Evolutionary conservation across 2,329 filamentous ascomycete genomes (phyloP).

Genomic region (Domatiomyces globalis): DNA sequence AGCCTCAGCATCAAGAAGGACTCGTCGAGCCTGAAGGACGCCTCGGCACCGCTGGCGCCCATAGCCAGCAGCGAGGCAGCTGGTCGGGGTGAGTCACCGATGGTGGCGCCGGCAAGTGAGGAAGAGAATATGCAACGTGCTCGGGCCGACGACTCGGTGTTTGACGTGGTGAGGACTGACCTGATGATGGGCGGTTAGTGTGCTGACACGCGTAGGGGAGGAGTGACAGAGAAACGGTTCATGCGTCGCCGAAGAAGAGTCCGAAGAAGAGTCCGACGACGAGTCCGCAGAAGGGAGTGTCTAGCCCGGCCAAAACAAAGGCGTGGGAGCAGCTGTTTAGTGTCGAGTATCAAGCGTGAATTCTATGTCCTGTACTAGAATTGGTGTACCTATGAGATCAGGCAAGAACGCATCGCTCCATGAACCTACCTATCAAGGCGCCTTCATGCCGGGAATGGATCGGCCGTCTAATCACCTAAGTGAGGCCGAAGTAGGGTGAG

Average conservation of each 20-base stretch:
- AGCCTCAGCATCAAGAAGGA: constrained; percentile 28
- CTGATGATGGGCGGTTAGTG: constrained; percentile 30
- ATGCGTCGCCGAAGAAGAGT: too few species aligned
- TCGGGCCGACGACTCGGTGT: constrained; percentile 28
- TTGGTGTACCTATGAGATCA: too few species aligned
- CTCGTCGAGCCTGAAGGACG: constrained; percentile 7
- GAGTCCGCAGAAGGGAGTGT: neutral
- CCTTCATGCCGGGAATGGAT: too few species aligned
- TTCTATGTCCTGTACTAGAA: neutral
- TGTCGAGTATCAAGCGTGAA: neutral
- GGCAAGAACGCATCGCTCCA: too few species aligned
- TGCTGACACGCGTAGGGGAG: neutral
- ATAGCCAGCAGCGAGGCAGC: constrained; percentile 7
- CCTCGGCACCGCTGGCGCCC: constrained; percentile 8
- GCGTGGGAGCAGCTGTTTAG: neutral
- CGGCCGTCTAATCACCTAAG: too few species aligned
- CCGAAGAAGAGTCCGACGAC: neutral
- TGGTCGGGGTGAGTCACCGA: constrained; percentile 19
- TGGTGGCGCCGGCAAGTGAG: constrained; percentile 23
- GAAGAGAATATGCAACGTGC: constrained; percentile 25
- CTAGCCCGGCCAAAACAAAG: neutral
- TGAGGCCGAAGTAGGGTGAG: too few species aligned
- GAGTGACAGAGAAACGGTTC: neutral
- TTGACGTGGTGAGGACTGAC: constrained; percentile 37
- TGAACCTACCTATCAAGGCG: too few species aligned